These are phyloP conservation scores for Blastomyces parvus DNA, from an alignment of 2,329 filamentous ascomycete species.

Conservation along the genomic window DNA sequence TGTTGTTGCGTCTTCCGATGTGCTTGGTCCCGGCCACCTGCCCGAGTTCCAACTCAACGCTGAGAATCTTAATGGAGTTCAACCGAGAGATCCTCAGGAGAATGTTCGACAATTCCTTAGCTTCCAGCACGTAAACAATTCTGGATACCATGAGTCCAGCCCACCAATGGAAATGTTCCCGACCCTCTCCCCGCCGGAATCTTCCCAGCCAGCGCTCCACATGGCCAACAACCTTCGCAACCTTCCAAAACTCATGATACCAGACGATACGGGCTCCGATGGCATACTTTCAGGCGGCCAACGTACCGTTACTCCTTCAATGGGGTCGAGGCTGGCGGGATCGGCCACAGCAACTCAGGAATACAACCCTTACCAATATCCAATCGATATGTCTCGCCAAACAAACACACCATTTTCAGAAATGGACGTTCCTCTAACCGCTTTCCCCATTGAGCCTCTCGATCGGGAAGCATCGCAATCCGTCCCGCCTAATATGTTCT, in stretches of 20 bases:
- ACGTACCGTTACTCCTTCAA: conserved; percentile 25
- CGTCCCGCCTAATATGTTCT: conserved; percentile 88
- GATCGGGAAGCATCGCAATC: conserved; percentile 76
- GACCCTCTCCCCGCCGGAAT: conserved; percentile 21
- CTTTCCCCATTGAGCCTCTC: conserved; percentile 60
- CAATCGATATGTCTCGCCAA: conserved; percentile 46
- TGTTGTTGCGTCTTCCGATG: conserved; percentile 81
- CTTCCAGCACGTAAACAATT: conserved; percentile 56
- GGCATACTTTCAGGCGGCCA: conserved; percentile 20
- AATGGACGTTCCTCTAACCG: conserved; percentile 75
- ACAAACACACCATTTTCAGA: conserved; percentile 74
- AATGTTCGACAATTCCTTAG: conserved; percentile 85
- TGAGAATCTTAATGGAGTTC: conserved; percentile 58
- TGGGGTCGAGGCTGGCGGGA: conserved; percentile 15
- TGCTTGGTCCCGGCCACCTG: conserved; percentile 61
- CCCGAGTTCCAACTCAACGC: conserved; percentile 62
- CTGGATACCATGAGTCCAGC: conserved; percentile 49
- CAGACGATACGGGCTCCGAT: conserved; percentile 29
- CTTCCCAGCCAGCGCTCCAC: conserved; percentile 31
- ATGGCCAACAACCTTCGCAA: conserved; percentile 44
- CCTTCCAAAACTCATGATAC: conserved; percentile 50
- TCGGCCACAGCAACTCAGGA: conserved; percentile 41
- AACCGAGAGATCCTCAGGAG: conserved; percentile 73
- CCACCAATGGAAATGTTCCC: conserved; percentile 45
- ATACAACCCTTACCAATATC: conserved; percentile 30